A percentile compares a stretch with the other conserved stretches of the same genome.
phyloP scores from a whole-genome alignment of 805 yeast genomes.

The Yueomyces sinensis region DNA sequence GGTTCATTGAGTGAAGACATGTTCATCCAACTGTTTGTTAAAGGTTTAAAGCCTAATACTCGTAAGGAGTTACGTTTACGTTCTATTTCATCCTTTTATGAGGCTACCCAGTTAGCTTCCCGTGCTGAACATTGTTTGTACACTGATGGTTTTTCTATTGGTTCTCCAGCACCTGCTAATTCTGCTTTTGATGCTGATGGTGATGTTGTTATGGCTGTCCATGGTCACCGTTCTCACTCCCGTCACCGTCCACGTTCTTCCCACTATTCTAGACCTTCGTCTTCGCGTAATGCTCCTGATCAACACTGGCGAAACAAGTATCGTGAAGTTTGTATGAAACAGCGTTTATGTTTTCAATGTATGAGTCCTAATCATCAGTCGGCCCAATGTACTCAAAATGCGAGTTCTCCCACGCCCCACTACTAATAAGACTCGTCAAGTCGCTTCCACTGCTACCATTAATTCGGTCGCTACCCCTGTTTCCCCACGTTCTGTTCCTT shows the following conservation, averaged over 20 bases:
- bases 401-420: not conserved
- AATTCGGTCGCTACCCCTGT: not conserved
- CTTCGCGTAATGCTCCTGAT: not conserved
- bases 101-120: conserved; percentile 1
- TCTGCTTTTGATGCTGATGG: not conserved
- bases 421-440: not conserved
- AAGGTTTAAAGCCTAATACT: not conserved
- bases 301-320: not conserved
- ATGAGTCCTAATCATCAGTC: not conserved
- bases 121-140: not conserved
- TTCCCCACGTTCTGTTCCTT: too few relatives aligned
- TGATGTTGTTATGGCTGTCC: not conserved
- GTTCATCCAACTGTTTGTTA: not conserved
- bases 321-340: not conserved
- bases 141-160: not conserved
- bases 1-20: not conserved
- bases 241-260: not conserved
- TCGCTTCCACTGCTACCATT: not conserved
- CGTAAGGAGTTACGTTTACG: not conserved
- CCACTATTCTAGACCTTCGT: not conserved
- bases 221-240: not conserved
- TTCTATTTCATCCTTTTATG: not conserved
- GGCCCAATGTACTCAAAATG: not conserved
- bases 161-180: not conserved
- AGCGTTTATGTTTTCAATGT: not conserved